Evolutionary conservation across 768 basidiomycete genomes (phyloP), one percentile per base, ranked within the genome.

Genomic region (Paxillus rubicundulus): DNA sequence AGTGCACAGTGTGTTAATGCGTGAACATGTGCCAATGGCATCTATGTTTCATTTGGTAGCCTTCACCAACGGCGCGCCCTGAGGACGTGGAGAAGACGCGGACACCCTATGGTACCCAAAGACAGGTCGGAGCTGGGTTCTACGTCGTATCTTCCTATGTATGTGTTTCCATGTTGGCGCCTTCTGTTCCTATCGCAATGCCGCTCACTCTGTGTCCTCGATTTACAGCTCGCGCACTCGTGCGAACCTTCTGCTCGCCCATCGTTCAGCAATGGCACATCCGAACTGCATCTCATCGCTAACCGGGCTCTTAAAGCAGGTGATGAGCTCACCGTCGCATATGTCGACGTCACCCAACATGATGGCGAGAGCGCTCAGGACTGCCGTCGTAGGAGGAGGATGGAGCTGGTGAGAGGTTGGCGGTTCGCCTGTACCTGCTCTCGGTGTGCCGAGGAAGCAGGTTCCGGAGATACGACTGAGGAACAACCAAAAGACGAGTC

Each of bases 381-480:
- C 27, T 81, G 83, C 47, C 76, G 87, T 50, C 75, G 82, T 50
- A 77, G 86, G 40, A 74, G 90, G 56, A 79, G 91, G 30, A 74
- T 77, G 59, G 87, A 90, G 72, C 78, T 93, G 34, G 88, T 81
- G 20, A 78, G 86, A 39, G 90, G 91, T 32, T 93, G 91, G 91
- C 76, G 78, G 52, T 91, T 92, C 65, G 82, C 87, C 10, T 93
- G 91, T 62, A 68, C 72, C 45, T 93, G 91, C 65, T 68, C 75
- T 49, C 78, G 82, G 40, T 92, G 91, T 64, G 63, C 68, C 34
- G 73, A 70, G 49, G 90, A 92, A 66, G 77, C 66, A 5, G 64
- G 67, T 16, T 57, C 66, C 28, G 50, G 52, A 13, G 57, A 60
- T 45, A 65, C 66, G 50, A 34, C 52, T 34, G 62, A 73, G 49